phyloP scores from a whole-genome alignment of 2,329 filamentous ascomycete genomes.

The Ophiostoma quercus region DNA sequence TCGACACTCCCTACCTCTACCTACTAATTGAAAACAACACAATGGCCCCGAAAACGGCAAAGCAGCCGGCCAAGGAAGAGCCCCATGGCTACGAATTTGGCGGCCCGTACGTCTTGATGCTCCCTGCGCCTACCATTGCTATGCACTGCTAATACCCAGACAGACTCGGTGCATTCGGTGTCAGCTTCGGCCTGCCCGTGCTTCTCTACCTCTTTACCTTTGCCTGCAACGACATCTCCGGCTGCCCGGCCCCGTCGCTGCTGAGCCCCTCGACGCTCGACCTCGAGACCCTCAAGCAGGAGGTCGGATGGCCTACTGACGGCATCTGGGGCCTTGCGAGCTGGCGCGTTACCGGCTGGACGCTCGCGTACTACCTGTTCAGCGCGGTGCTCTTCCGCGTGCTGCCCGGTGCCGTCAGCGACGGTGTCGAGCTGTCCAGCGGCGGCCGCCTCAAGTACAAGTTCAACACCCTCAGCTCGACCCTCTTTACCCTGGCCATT shows the following conservation, averaged over 20 bases:
- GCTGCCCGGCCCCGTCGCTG: slow-evolving; percentile 80
- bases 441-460: slow-evolving; percentile 77
- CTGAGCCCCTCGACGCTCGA: slow-evolving; percentile 67
- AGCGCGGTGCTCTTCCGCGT: slow-evolving; percentile 69
- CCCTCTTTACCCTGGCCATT: slow-evolving; percentile 64
- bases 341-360: slow-evolving; percentile 62
- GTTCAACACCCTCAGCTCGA: slow-evolving; percentile 74
- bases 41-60: slow-evolving; percentile 21
- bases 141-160: background rate
- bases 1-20: background rate
- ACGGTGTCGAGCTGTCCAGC: slow-evolving; percentile 64
- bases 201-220: slow-evolving; percentile 76
- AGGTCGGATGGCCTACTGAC: slow-evolving; percentile 73
- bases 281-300: slow-evolving; percentile 66
- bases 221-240: slow-evolving; percentile 85
- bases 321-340: slow-evolving; percentile 68
- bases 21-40: background rate
- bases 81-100: slow-evolving; percentile 48
- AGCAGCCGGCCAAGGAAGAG: slow-evolving; percentile 16
- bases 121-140: background rate
- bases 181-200: slow-evolving; percentile 75
- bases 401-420: slow-evolving; percentile 65
- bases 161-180: slow-evolving; percentile 69
- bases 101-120: slow-evolving; percentile 42
- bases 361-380: slow-evolving; percentile 71